phyloP scores from a whole-genome alignment of 805 yeast species.

The Millerozyma acaciae region DNA sequence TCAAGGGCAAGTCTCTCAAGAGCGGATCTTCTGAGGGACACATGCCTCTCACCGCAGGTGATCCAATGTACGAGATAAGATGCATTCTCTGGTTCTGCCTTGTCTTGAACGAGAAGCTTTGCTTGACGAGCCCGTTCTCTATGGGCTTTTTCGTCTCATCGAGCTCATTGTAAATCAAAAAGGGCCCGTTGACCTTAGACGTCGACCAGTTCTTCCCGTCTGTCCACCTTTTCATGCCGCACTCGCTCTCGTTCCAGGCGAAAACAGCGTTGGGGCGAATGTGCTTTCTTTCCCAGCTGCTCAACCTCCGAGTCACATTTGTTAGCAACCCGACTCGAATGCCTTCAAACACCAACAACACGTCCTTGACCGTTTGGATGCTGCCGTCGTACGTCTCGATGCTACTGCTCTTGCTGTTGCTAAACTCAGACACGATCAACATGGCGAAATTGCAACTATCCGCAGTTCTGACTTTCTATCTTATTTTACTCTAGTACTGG shows the following conservation, averaged over 20 bases:
- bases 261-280: constrained; percentile 60
- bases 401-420: constrained; percentile 2
- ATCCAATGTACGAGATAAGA: constrained; percentile 49
- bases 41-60: constrained; percentile 5
- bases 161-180: constrained; percentile 54
- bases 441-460: neutral
- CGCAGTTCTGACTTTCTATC: too few species aligned
- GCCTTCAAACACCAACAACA: constrained; percentile 63
- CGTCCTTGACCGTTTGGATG: constrained; percentile 56
- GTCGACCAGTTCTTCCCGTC: constrained; percentile 76
- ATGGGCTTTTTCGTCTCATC: constrained; percentile 33
- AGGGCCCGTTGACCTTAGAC: constrained; percentile 46
- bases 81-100: constrained; percentile 53
- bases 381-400: constrained; percentile 53
- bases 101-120: constrained; percentile 56
- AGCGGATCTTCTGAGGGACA: constrained; percentile 24
- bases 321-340: constrained; percentile 55
- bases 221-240: constrained; percentile 76
- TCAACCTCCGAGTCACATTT: constrained; percentile 54
- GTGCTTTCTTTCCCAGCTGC: constrained; percentile 52
- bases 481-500: too few species aligned
- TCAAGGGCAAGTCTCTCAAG: neutral
- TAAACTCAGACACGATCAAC: constrained; percentile 8
- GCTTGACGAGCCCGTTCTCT: constrained; percentile 57
- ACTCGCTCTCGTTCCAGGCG: constrained; percentile 68